phyloP scores from a whole-genome alignment of 257 asterid species.

The Fraxinus excelsior region DNA sequence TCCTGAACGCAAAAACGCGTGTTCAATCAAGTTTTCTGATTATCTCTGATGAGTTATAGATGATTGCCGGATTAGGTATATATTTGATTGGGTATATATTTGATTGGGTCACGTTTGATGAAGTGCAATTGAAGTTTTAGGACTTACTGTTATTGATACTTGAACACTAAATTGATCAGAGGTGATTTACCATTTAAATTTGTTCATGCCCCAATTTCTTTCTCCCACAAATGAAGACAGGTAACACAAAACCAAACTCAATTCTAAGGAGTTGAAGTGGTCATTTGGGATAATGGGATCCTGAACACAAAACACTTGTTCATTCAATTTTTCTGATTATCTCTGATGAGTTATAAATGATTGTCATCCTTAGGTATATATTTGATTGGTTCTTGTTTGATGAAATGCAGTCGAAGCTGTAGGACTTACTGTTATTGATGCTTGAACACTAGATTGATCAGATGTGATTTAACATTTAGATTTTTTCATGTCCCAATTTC shows the following conservation, averaged over 20 bases:
- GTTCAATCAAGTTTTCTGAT: background rate
- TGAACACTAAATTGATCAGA: background rate
- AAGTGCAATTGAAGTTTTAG: background rate
- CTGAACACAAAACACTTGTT: too few relatives aligned
- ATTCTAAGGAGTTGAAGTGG: too few relatives aligned
- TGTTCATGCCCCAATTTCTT: background rate
- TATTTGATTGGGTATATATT: background rate
- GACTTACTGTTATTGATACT: background rate
- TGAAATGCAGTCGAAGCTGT: background rate
- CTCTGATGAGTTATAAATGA: background rate
- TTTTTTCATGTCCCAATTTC: background rate
- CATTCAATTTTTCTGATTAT: background rate
- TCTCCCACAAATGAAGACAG: background rate
- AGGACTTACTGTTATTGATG: background rate
- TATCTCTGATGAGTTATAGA: background rate
- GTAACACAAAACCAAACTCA: background rate
- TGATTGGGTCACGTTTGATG: background rate
- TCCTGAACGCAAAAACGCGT: too few relatives aligned
- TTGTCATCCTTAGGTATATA: background rate
- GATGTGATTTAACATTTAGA: background rate
- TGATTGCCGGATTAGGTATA: background rate
- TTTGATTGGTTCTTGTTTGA: background rate
- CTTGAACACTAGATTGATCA: background rate
- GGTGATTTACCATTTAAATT: too few relatives aligned
- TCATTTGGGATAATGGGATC: too few relatives aligned